Evolutionary conservation across 2,329 filamentous ascomycete genomes (phyloP), one percentile per base, ranked within the genome.

Genomic region (Phialophora chinensis): DNA sequence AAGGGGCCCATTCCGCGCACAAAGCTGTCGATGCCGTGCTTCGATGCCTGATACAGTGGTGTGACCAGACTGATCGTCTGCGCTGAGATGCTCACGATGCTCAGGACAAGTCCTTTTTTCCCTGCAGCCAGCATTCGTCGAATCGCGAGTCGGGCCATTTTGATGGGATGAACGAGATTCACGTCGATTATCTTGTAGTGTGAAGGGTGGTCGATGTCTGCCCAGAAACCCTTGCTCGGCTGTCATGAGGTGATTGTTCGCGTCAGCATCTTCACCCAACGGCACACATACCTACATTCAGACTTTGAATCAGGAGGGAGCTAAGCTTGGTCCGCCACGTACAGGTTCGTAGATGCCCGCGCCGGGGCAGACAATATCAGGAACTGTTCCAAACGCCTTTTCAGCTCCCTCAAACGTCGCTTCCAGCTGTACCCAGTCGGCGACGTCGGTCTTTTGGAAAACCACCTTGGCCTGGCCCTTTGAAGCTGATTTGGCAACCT

Each of bases 111-210:
- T 2, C 64, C 64, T 4, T 7, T 4, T 29, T 54, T 55, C 23
- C 44, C 25, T 2, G 57, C 57, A 1, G 25, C 23, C n/a, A 31
- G 8, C 49, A 65, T 1, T 6, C 38, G 47, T n/a, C 57, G 57
- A 23, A 84, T 80, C 1, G 82, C 82, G 17, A 84, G 74, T 65
- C 84, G 81, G 1, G 82, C 83, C 11, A 78, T 76, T 58, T 82
- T 80, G 70, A 84, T 84, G 0, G 83, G 83, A 70, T 84, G 83
- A 0, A 79, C 81, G 55, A 85, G 65, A 67, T 84, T 84, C 72
- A 84, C 83, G 63, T 84, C 82, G 23, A 85, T 57, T 55, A 77
- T 42, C 29, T 79, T 78, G 69, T 83, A 84, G 62, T 79, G 49
- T 25, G 77, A 79, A 44, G 7, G 31, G 2, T 20, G 23, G 73